phyloP scores from a whole-genome alignment of 192 early-diverging fungal genomes.

The Entomortierella parvispora region DNA sequence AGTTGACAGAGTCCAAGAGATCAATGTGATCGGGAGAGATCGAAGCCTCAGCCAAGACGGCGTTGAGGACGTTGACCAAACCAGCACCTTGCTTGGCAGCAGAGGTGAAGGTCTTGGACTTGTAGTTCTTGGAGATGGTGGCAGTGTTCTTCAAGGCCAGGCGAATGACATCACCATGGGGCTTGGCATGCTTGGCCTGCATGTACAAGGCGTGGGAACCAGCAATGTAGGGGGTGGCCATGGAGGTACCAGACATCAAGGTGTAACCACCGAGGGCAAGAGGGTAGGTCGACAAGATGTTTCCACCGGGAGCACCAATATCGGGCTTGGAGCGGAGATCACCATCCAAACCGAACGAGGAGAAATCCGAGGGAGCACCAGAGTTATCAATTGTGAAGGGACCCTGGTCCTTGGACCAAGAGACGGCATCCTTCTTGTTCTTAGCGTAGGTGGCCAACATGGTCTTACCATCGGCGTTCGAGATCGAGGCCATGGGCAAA shows the following conservation, averaged over 20 bases:
- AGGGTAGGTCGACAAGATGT: conserved; percentile 51
- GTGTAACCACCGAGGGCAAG: conserved; percentile 25
- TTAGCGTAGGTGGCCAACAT: conserved; percentile 33
- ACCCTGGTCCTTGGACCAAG: conserved; percentile 17
- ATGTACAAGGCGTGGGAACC: conserved; percentile 48
- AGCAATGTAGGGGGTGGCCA: conserved; percentile 57
- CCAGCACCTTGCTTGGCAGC: conserved; percentile 50
- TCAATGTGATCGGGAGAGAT: conserved; percentile 34
- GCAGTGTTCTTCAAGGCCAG: conserved; percentile 41
- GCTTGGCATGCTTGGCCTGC: conserved; percentile 27
- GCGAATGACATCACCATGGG: conserved; percentile 28
- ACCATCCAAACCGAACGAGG: conserved; percentile 72
- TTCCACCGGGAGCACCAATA: conserved; percentile 62
- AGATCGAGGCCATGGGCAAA: conserved; percentile 49
- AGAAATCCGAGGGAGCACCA: conserved; percentile 67
- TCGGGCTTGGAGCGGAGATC: conserved; percentile 70
- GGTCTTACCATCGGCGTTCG: conserved; percentile 48
- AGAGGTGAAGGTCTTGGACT: conserved; percentile 26
- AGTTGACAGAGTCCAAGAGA: conserved; percentile 24
- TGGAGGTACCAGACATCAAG: conserved; percentile 53
- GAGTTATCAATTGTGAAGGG: conserved; percentile 11
- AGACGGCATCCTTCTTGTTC: conserved; percentile 2
- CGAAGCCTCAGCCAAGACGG: conserved; percentile 22
- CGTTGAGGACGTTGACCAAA: conserved; percentile 42
- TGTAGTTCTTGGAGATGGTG: conserved; percentile 7